Evolutionary conservation across 805 yeast species (phyloP), one percentile per base, ranked within the genome.

Genomic region (Cyberlindnera veronae): DNA sequence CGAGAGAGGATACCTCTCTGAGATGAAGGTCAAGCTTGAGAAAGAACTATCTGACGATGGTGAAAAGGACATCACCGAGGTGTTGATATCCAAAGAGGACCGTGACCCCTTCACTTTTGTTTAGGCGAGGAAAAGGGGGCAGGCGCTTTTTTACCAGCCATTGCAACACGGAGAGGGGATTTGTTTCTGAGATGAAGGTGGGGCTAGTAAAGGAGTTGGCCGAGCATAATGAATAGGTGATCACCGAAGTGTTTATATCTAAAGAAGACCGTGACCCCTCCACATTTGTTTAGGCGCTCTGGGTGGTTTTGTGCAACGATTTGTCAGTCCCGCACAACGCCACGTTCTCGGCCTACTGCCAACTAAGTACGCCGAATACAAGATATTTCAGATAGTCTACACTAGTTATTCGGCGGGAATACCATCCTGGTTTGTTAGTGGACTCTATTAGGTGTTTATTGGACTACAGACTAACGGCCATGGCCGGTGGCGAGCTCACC

Each of bases 131-230:
- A 52, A 53, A 66, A 13, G 96, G 95, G 0, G 68, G 77, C 14
- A 68, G 78, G 9, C 87, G 88, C 3, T 69, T 93, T 34, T 76
- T 79, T 3, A 84, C 95, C 53, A 91, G 91, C 54, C 99, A 93
- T 56, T 76, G 95, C 15, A 91, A 91, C 60, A 87, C 96, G 0
- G 99, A 93, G 62, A 70, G 99, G 41, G 95, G 95, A 0, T 93
- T 81, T 56, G 66, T 93, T 46, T 49, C 55, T 18, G 71, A 64
- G 1, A 67, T 86, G 51, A 70, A 74, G 59, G 43, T 58, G 19
- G 79, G 76, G 16, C 30, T 55, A 19, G 27, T 11, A n/a, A 13
- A 21, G 10, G 54, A 53, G 17, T 22, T 48, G 6, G 5, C 7
- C n/a, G 21, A 29, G 3, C 40, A 26, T 3, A 41, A 33, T 6